phyloP scores from a whole-genome alignment of 169 alveolate genomes.

The Eimeria nieschulzi region DNA sequence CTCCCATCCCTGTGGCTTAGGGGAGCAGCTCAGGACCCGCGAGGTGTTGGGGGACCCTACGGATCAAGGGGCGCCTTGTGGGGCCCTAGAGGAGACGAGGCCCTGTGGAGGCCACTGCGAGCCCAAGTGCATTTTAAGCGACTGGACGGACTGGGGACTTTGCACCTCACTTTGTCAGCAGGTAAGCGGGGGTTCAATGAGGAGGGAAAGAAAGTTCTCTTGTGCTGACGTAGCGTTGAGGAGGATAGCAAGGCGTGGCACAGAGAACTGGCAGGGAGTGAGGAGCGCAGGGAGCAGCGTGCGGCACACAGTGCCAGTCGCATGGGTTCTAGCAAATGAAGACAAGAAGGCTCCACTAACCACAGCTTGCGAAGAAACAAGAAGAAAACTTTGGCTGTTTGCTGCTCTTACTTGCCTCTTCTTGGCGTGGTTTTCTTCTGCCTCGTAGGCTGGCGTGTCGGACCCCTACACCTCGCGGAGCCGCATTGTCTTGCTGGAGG shows the following conservation, averaged over 20 bases:
- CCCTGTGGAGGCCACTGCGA: constrained; percentile 64
- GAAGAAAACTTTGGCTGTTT: no score
- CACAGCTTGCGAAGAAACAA: no score
- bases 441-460: constrained; percentile 34
- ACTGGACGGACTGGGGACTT: constrained; percentile 71
- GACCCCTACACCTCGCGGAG: constrained; percentile 68
- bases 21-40: constrained; percentile 73
- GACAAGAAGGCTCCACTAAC: no score
- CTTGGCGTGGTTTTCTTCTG: not conserved
- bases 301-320: no score
- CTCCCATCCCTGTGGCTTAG: constrained; percentile 80
- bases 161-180: constrained; percentile 68
- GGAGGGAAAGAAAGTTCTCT: no score
- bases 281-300: no score
- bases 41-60: constrained; percentile 37
- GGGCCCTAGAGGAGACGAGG: constrained; percentile 33
- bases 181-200: constrained; percentile 5
- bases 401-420: no score
- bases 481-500: constrained; percentile 72
- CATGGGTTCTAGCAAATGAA: no score
- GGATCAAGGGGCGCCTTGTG: constrained; percentile 23
- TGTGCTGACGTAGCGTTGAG: no score
- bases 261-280: no score
- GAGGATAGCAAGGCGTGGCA: no score
- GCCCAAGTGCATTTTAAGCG: constrained; percentile 64